Evolutionary conservation across 129 eudicot species (phyloP).

Genomic region (Flaveria trinervia): DNA sequence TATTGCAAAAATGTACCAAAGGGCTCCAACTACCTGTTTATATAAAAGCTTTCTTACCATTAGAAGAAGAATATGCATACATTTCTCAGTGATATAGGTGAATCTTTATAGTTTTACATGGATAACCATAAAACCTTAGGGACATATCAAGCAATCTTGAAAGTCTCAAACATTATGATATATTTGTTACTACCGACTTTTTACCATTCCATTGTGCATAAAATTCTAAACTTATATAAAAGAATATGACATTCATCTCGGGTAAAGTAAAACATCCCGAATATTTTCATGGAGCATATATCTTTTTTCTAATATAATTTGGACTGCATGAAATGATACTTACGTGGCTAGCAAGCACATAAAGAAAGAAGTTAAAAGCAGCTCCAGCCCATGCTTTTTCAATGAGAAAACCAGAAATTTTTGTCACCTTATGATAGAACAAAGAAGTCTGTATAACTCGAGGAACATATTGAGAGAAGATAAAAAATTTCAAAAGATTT

Average conservation of each 20-base stretch:
- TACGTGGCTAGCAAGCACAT: slow-evolving; percentile 87
- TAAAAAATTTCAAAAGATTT: slow-evolving; percentile 37
- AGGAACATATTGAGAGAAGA: slow-evolving; percentile 39
- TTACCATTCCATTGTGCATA: background rate
- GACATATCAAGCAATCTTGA: background rate
- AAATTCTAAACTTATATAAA: background rate
- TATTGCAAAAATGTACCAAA: slow-evolving; percentile 71
- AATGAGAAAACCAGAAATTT: slow-evolving; percentile 51
- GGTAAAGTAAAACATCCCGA: background rate
- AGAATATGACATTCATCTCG: background rate
- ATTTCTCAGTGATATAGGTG: background rate
- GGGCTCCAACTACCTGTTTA: slow-evolving; percentile 68
- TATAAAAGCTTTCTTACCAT: background rate
- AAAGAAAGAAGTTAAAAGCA: slow-evolving; percentile 69
- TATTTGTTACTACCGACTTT: background rate
- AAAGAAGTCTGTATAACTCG: slow-evolving; percentile 39
- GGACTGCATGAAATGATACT: slow-evolving; percentile 26
- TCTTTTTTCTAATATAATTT: background rate
- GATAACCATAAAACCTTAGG: background rate
- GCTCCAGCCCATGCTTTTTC: slow-evolving; percentile 90
- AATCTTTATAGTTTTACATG: background rate
- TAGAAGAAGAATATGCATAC: background rate
- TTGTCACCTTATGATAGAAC: slow-evolving; percentile 46
- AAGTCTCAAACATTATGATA: background rate
- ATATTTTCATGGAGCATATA: background rate